Evolutionary conservation across 2,329 filamentous ascomycete species (phyloP).

Genomic region (Lasiodiplodia sp.): DNA sequence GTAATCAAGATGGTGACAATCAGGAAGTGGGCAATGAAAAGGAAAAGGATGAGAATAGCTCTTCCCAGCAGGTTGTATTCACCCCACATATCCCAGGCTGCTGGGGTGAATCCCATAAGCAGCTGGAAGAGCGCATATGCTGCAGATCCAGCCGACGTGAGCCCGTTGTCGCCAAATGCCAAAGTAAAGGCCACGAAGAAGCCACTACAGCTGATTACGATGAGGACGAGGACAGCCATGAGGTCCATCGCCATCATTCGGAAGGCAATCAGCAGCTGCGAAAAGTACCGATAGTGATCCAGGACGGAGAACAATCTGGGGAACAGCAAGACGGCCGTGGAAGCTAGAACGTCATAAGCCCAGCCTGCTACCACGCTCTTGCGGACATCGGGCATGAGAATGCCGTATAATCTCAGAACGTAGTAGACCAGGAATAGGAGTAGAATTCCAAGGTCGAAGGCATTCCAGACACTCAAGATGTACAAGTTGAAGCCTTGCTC

Average conservation of each 20-base stretch:
- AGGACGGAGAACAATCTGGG: conserved; percentile 91
- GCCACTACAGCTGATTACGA: conserved; percentile 87
- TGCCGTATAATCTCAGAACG: conserved; percentile 84
- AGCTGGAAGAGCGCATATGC: conserved; percentile 93
- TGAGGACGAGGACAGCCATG: conserved; percentile 81
- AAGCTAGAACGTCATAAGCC: conserved; percentile 93
- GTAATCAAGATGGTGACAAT: conserved; percentile 94
- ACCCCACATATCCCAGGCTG: conserved; percentile 90
- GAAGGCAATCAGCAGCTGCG: conserved; percentile 91
- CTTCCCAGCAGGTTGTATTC: conserved; percentile 82
- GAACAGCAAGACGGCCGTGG: conserved; percentile 87
- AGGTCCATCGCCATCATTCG: conserved; percentile 92
- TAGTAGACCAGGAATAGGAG: conserved; percentile 88
- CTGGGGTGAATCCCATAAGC: conserved; percentile 93
- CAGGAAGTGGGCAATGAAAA: conserved; percentile 95
- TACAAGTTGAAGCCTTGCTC: conserved; percentile 90
- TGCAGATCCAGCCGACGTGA: conserved; percentile 71
- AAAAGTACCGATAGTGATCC: conserved; percentile 96
- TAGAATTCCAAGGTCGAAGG: conserved; percentile 90
- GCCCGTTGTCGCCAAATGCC: conserved; percentile 73
- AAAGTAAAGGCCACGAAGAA: conserved; percentile 96
- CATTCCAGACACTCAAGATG: conserved; percentile 98
- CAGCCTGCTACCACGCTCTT: conserved; percentile 76
- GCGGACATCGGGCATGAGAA: conserved; percentile 77
- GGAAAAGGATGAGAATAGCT: conserved; percentile 77